Conservation (phyloP, 257 asterid genomes). For the Solanum chiquidenum region DNA sequence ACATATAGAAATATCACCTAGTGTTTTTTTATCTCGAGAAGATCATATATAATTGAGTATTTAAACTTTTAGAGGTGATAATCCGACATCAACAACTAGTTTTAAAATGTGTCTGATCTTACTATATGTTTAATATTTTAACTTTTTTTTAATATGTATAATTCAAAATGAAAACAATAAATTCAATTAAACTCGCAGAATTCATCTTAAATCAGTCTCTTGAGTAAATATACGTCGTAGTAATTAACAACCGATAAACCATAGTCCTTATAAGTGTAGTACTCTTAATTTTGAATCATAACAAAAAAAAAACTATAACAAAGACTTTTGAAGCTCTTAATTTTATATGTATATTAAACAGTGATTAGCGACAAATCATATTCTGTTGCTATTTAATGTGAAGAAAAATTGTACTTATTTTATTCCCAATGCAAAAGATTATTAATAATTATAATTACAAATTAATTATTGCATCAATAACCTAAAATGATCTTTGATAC, state of each 20-base stretch:
- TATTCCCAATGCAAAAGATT: no score
- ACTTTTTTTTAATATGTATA: no score
- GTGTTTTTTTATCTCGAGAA: background rate
- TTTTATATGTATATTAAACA: no score
- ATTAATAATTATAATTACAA: no score
- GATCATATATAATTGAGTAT: background rate
- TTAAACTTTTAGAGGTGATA: background rate
- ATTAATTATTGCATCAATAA: no score
- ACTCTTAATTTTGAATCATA: background rate
- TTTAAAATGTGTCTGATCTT: background rate
- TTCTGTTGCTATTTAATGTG: no score
- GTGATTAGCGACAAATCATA: no score
- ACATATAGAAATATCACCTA: background rate
- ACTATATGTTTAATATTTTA: background rate
- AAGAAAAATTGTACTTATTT: no score
- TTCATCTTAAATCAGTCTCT: background rate
- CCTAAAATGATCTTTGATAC: no score
- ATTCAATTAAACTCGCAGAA: background rate
- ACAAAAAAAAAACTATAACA: no score
- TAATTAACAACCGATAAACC: background rate
- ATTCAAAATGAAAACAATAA: background rate
- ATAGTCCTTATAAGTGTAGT: background rate
- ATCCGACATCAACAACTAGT: background rate
- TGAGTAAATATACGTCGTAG: background rate
- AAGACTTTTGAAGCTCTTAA: no score